Conservation (phyloP, 73 alveolate genomes). For the Loxodes magnus region DNA sequence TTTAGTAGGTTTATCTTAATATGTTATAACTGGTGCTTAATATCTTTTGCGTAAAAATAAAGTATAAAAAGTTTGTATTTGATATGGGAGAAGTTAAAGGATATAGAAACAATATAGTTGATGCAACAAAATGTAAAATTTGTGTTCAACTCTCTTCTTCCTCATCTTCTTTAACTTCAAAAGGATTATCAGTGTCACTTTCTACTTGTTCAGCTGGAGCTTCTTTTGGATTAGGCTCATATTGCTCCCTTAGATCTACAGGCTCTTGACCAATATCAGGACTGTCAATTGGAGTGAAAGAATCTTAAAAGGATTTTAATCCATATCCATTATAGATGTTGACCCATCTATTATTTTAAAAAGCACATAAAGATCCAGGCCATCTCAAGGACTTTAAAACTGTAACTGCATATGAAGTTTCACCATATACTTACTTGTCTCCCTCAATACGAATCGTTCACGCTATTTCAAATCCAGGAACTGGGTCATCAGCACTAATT, state of each 20-base stretch:
- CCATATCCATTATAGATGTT: conserved; percentile 72
- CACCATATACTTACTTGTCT: conserved; percentile 39
- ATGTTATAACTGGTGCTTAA: too few relatives aligned
- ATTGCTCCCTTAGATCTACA: conserved; percentile 56
- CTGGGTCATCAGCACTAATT: conserved; percentile 54
- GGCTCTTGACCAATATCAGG: conserved; percentile 52
- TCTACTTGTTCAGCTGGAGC: conserved; percentile 41
- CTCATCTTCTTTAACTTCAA: conserved; percentile 19
- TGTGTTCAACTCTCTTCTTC: conserved; percentile 38
- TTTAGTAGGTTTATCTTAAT: too few relatives aligned
- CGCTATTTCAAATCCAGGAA: conserved; percentile 35
- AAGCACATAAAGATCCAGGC: conserved; percentile 66
- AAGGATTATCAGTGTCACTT: conserved; percentile 15
- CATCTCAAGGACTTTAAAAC: conserved; percentile 51
- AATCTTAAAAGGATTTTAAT: conserved; percentile 41
- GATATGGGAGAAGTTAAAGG: too few relatives aligned
- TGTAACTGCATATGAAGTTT: conserved; percentile 43
- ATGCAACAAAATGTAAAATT: too few relatives aligned
- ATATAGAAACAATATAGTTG: too few relatives aligned
- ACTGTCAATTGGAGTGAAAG: conserved; percentile 50
- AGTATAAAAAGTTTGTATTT: too few relatives aligned
- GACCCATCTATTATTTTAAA: conserved; percentile 50
- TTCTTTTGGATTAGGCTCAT: conserved; percentile 54
- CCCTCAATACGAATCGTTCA: conserved; percentile 55
- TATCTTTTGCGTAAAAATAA: too few relatives aligned